Evolutionary conservation across 2,329 filamentous ascomycete genomes (phyloP).

Genomic region (Magnaporthiopsis poae): DNA sequence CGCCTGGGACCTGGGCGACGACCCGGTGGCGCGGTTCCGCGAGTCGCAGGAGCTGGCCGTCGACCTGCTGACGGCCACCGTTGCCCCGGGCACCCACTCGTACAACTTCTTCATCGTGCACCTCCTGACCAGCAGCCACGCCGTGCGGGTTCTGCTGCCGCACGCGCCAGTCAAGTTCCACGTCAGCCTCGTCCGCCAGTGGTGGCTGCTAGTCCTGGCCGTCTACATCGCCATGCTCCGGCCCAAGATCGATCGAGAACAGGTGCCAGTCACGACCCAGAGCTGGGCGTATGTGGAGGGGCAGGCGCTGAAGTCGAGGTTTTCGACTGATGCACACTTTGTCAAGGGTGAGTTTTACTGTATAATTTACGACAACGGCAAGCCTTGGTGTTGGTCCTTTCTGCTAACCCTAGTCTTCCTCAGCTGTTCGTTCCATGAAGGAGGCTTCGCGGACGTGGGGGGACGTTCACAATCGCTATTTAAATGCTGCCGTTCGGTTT

Average conservation of each 20-base stretch:
- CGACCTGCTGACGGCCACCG: conserved; percentile 52
- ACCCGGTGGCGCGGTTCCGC: conserved; percentile 65
- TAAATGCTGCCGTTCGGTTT: conserved; percentile 61
- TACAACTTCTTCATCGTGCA: conserved; percentile 82
- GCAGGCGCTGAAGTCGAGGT: conserved; percentile 57
- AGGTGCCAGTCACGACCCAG: conserved; percentile 52
- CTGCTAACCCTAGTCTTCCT: neutral
- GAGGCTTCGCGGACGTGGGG: conserved; percentile 68
- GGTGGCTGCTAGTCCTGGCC: conserved; percentile 76
- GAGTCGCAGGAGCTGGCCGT: conserved; percentile 56
- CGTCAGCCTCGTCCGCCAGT: conserved; percentile 64
- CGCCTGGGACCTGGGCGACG: conserved; percentile 58
- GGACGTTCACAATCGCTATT: conserved; percentile 54
- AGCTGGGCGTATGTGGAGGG: conserved; percentile 70
- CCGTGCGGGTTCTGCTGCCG: conserved; percentile 75
- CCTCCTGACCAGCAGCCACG: conserved; percentile 75
- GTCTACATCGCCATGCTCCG: conserved; percentile 69
- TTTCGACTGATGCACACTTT: conserved; percentile 68
- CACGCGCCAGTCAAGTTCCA: conserved; percentile 65
- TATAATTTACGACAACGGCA: neutral
- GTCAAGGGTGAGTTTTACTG: conserved; percentile 56
- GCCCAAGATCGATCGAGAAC: conserved; percentile 59
- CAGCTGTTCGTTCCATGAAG: conserved; percentile 62
- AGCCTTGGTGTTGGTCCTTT: neutral
- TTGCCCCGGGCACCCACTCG: conserved; percentile 45